phyloP scores from a whole-genome alignment of 2,329 filamentous ascomycete genomes.

The Xylaria sp. region DNA sequence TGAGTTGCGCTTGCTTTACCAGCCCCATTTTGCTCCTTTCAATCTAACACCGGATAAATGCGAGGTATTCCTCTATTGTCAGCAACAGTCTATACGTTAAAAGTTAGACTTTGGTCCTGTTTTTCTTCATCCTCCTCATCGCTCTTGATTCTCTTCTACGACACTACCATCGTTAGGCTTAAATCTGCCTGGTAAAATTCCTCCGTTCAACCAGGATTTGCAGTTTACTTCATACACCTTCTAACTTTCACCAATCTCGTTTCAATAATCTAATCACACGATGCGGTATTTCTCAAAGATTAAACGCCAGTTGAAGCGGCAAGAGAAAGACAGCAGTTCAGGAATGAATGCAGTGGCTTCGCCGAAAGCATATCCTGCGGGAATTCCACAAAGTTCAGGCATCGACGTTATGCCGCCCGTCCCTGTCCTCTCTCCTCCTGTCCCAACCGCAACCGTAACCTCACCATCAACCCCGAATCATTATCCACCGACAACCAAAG shows the following conservation, averaged over 20 bases:
- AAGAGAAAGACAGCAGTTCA: neutral
- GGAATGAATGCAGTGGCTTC: neutral
- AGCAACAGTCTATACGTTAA: no score
- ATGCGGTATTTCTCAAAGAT: neutral
- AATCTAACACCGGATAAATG: no score
- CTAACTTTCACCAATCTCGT: neutral
- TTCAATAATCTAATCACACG: neutral
- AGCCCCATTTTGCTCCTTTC: no score
- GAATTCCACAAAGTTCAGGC: neutral
- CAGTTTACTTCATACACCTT: neutral
- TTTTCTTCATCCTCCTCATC: neutral
- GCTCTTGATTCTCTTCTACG: neutral
- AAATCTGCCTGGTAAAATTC: neutral
- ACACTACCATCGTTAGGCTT: neutral
- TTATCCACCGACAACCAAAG: neutral
- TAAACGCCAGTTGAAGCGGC: conserved; percentile 1
- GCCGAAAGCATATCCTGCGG: neutral
- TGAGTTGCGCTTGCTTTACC: no score
- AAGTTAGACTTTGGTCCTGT: neutral
- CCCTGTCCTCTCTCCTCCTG: no score
- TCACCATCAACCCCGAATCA: neutral
- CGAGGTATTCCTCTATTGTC: no score
- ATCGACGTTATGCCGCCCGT: neutral
- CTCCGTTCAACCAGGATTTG: neutral
- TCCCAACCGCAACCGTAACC: neutral